These are phyloP conservation scores for Rhizoclosmatium globosum DNA, from an alignment of 192 early-diverging fungal genomes.

Conservation along the genomic window DNA sequence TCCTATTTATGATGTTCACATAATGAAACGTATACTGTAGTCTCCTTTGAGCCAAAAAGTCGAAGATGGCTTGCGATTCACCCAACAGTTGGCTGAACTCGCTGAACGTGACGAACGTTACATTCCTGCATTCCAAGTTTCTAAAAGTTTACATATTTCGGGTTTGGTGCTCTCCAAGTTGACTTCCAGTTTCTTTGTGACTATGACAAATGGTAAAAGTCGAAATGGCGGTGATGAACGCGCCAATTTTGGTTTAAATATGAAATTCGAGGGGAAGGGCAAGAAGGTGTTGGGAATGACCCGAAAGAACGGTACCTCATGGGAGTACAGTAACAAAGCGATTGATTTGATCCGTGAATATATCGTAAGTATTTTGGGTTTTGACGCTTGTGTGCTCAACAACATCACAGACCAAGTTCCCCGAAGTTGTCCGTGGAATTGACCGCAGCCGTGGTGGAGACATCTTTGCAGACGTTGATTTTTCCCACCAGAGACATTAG, in stretches of 20 bases:
- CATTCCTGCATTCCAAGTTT: conserved; percentile 71
- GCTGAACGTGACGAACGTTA: conserved; percentile 55
- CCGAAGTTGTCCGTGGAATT: conserved; percentile 61
- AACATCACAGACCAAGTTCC: conserved; percentile 54
- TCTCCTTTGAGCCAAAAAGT: conserved; percentile 30
- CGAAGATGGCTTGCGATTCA: conserved; percentile 36
- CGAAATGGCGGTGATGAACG: conserved; percentile 60
- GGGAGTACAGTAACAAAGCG: conserved; percentile 88
- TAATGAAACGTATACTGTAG: not conserved
- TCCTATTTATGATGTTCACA: not conserved
- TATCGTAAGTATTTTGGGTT: conserved; percentile 53
- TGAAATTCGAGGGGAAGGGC: conserved; percentile 90
- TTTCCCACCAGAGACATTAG: conserved; percentile 60
- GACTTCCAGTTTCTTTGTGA: conserved; percentile 82
- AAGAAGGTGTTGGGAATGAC: conserved; percentile 91
- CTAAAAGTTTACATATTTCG: conserved; percentile 70
- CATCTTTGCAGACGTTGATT: conserved; percentile 68
- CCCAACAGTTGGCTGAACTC: conserved; percentile 44
- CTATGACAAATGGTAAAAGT: conserved; percentile 21
- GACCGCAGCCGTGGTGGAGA: conserved; percentile 50
- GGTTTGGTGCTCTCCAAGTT: conserved; percentile 81
- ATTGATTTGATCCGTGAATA: conserved; percentile 78
- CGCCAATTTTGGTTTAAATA: conserved; percentile 81
- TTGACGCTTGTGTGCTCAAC: not conserved
- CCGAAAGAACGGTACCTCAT: conserved; percentile 74